Conservation (phyloP, 106 monocot species). For the Dendrobium chrysotoxum region DNA sequence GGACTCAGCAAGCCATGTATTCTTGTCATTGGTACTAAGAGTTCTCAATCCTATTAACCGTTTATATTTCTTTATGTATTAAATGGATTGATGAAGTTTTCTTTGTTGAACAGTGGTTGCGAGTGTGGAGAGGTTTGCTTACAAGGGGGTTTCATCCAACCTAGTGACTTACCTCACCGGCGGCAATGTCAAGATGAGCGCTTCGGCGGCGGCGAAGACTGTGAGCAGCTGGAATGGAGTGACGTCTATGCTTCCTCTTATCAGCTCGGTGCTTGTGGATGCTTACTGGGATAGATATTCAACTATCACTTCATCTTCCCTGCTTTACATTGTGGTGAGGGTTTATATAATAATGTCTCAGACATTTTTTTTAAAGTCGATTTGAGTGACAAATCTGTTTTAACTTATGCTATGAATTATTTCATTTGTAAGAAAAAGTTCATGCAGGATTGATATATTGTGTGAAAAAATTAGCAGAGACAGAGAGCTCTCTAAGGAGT, state of each 20-base stretch:
- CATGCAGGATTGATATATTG: no score
- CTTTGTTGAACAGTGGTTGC: constrained; percentile 59
- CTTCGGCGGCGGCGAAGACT: constrained; percentile 74
- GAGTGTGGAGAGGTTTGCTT: constrained; percentile 87
- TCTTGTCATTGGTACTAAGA: constrained; percentile 65
- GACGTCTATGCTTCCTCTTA: constrained; percentile 84
- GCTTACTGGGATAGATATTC: constrained; percentile 92
- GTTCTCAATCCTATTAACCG: neutral
- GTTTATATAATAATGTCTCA: neutral
- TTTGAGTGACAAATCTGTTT: neutral
- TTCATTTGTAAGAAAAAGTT: no score
- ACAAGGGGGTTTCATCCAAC: constrained; percentile 95
- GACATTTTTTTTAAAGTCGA: neutral
- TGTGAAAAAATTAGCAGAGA: neutral
- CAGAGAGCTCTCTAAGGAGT: neutral
- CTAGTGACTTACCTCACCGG: constrained; percentile 85
- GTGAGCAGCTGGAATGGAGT: constrained; percentile 78
- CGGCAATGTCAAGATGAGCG: constrained; percentile 56
- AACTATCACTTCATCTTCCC: constrained; percentile 59
- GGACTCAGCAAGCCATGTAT: constrained; percentile 66
- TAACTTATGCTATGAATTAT: neutral
- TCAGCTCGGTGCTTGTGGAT: constrained; percentile 66
- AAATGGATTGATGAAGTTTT: neutral
- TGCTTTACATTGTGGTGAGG: constrained; percentile 66
- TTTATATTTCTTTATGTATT: neutral